Percentiles rank a stretch among this genome's conserved stretches.
These are phyloP conservation scores for Thraustochytrium sp. DNA, from an alignment of 352 stramenopile species.

Conservation along the genomic window DNA sequence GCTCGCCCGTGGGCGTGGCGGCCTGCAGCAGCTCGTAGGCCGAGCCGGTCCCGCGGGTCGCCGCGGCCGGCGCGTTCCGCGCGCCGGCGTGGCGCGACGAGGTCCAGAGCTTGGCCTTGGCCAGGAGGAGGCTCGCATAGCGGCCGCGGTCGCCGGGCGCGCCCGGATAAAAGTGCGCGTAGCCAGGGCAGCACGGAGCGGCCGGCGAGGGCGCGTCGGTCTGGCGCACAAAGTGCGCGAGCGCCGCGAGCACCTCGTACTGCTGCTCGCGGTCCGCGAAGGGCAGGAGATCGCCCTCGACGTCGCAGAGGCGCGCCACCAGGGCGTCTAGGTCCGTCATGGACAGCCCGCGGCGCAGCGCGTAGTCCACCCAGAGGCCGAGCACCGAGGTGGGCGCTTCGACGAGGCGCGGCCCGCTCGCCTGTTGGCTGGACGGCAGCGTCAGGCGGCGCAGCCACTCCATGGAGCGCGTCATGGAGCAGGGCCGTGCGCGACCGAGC, in stretches of 20 bases:
- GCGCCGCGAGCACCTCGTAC: background rate
- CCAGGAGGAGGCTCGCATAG: background rate
- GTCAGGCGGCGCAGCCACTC: background rate
- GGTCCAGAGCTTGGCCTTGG: background rate
- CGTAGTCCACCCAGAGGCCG: background rate
- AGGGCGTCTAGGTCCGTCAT: background rate
- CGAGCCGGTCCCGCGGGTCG: too few relatives aligned
- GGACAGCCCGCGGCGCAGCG: too few relatives aligned
- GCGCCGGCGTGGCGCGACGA: background rate
- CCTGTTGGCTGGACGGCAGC: background rate
- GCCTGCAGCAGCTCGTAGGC: background rate
- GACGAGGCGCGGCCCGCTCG: background rate
- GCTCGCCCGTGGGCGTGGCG: background rate
- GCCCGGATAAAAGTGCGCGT: background rate
- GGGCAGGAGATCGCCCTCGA: background rate
- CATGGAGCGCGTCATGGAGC: background rate
- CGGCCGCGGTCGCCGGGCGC: background rate
- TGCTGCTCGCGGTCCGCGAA: conserved; percentile 35
- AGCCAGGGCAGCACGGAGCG: background rate
- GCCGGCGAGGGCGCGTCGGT: background rate
- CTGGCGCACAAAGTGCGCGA: background rate
- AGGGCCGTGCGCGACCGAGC: background rate
- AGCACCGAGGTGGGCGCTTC: background rate
- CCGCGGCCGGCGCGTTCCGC: background rate
- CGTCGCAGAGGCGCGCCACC: background rate